Evolutionary conservation across 1,139 yeast genomes (phyloP), one percentile per base, ranked within the genome.

Genomic region (Hansenula lynferdii): DNA sequence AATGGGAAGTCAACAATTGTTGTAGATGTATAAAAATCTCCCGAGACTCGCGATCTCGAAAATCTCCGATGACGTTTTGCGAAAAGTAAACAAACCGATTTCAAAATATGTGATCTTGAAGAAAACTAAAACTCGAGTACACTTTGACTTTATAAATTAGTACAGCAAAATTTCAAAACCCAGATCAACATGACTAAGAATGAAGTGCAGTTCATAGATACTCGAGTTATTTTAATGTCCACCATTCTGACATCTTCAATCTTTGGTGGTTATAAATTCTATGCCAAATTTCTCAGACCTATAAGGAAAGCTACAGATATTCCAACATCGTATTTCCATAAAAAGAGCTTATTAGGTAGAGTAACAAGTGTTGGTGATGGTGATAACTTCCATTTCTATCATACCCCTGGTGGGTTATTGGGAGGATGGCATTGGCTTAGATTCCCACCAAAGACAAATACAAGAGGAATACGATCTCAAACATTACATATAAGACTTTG

Each of bases 281-380:
- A 67, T 50, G 50, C 51, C 19, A 48, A 58, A 35, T 62, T 61
- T 38, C 48, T 72, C 16, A 57, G 53, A 36, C 65, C 74, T 41
- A 61, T 67, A 21, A 58, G 62, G 14, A 59, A 60, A 14, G 67
- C 67, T 1, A 44, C 56, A 15, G 67, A 68, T 24, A 70, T 75
- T 12, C 77, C 77, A 2, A 42, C 49, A 10, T 34, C 42, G 2
- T 54, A 54, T 19, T 67, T 70, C 39, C 62, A 67, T n/a, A 61
- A 56, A 11, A 60, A 70, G 22, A 69, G 71, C 48, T 50, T 90
- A n/a, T 72, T 75, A 41, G 98, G 98, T 0, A 70, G 72, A 40
- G 97, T 90, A 6, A 86, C 96, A 0, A 69, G 94, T 4, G 98
- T 92, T 0, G 97, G 97, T 0, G 98, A 92, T 60, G 98, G 97